Conservation (phyloP, 257 asterid species). For the Cordia subcordata region DNA sequence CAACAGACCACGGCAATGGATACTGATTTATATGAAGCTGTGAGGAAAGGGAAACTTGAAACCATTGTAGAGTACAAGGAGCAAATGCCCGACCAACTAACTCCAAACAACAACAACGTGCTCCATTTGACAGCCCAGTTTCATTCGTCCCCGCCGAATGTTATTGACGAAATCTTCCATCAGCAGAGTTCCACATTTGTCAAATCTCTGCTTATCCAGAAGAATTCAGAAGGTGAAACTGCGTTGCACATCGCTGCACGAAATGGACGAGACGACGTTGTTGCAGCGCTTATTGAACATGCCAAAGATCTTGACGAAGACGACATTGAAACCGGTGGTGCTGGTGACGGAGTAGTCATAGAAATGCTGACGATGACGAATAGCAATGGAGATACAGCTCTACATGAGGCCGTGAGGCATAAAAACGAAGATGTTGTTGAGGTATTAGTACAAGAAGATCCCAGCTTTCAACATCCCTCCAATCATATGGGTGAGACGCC, state of each 20-base stretch:
- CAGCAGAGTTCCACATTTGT: background rate
- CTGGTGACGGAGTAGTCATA: too few species aligned
- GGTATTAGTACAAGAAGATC: constrained; percentile 2
- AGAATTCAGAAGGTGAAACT: constrained; percentile 13
- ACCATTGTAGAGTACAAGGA: too few species aligned
- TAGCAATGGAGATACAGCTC: constrained; percentile 3
- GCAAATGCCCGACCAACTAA: too few species aligned
- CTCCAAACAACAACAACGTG: constrained; percentile 17
- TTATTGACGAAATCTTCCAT: background rate
- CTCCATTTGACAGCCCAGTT: constrained; percentile 19
- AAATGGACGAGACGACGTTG: background rate
- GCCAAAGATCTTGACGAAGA: background rate
- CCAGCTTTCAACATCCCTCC: background rate
- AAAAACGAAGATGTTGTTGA: background rate
- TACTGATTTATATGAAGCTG: too few species aligned
- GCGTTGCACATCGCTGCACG: constrained; percentile 23
- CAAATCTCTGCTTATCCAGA: background rate
- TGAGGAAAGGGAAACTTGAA: too few species aligned
- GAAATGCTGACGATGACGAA: too few species aligned
- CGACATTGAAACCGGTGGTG: too few species aligned
- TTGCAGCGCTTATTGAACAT: background rate
- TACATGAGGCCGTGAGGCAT: constrained; percentile 7
- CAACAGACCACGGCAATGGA: too few species aligned
- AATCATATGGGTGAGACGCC: constrained; percentile 5
- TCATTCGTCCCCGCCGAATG: background rate